Base-by-base conservation (phyloP, 116 monocot genomes). In the Dioscorea cayenensis region DNA sequence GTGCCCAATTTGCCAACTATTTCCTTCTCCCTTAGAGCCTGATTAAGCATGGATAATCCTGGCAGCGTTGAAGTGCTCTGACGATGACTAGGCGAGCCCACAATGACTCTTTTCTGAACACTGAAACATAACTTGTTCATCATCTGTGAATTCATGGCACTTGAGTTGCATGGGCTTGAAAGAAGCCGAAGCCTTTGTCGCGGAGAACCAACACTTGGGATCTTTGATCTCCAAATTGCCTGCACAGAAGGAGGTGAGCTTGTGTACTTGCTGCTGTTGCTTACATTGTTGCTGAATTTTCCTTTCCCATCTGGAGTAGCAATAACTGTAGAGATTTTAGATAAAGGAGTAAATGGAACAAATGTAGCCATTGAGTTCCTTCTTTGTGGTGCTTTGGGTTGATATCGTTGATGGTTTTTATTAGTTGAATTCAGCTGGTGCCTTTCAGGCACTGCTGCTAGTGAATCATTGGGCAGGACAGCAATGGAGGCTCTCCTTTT, bases 71-170 rank as follows among this genome's bases (percentile, higher is more conserved):
- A 10, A 29, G 13, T 69, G 60, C 43, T 43, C 43, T 18, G 77
- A 28, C 72, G 50, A 72, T 71, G 79, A 67, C 70, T 71, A 19
- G 85, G 80, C 1, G 92, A 82, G 32, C 81, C 80, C 29, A 96
- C 64, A 13, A 84, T 35, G 17, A 95, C 63, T 76, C 90, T 82
- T 60, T 90, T 96, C 73, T 96, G 92, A 35, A 96, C 66, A 51
- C 87, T 90, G 74, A 87, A 92, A 49, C 90, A 81, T 37, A 81
- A 28, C 64, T 86, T 92, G 75, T 70, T 79, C 16, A 59, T 32
- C 14, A 74, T 60, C 36, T 82, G 68, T 6, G 77, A 19, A 63
- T 35, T 73, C 22, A 22, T 11, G 43, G 49, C 21, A 19, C 66
- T 77, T 38, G 58, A 58, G 63, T 51, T 77, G 10, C 35, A 75